Percentiles rank a stretch among this genome's conserved stretches.
phyloP scores from a whole-genome alignment of 2,329 filamentous ascomycete genomes.

The Leptographium radiaticola region DNA sequence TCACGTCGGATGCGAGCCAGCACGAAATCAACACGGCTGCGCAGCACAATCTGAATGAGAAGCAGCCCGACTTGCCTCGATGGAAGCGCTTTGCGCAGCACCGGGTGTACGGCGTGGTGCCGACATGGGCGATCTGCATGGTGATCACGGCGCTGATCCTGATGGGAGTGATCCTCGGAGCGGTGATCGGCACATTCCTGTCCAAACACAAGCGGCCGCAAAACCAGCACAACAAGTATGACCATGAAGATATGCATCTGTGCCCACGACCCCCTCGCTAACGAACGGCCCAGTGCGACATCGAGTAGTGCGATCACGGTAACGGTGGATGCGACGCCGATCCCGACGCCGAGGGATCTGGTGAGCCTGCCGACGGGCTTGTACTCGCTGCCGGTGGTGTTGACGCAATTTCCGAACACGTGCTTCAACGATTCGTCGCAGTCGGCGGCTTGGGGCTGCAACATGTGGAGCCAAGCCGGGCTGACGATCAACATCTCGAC shows the following conservation, averaged over 20 bases:
- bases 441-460: conserved; percentile 50
- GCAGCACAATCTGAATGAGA: conserved; percentile 29
- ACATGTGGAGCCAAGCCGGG: conserved; percentile 31
- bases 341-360: conserved; percentile 38
- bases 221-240: neutral
- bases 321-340: conserved; percentile 35
- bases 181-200: conserved; percentile 38
- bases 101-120: conserved; percentile 45
- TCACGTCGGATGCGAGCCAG: conserved; percentile 34
- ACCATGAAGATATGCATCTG: no score
- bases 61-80: conserved; percentile 39
- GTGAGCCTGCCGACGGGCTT: conserved; percentile 39
- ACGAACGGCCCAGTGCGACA: neutral
- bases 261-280: no score
- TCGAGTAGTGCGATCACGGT: conserved; percentile 16
- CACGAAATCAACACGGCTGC: conserved; percentile 42
- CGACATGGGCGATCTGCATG: conserved; percentile 47
- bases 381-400: conserved; percentile 40
- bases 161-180: conserved; percentile 41
- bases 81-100: conserved; percentile 37
- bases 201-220: conserved; percentile 18
- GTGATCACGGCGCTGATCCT: conserved; percentile 34
- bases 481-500: conserved; percentile 27
- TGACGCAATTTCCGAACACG: conserved; percentile 33
- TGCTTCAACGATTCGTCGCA: conserved; percentile 46